Percentiles rank a stretch among this genome's conserved stretches.
Conservation (phyloP, 805 yeast species). For the Candida quercuum region DNA sequence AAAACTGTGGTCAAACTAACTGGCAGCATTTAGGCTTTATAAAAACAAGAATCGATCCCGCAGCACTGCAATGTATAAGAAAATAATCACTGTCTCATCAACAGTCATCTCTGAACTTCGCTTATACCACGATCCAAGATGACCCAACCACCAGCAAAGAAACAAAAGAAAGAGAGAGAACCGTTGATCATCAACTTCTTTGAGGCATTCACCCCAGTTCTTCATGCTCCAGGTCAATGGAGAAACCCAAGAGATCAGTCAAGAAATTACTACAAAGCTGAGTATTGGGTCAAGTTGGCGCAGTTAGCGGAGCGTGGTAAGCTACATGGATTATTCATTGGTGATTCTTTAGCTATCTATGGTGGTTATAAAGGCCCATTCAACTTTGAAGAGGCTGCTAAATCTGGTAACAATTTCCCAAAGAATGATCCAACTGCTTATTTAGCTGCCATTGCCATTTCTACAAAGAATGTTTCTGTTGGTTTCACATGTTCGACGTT, state of each 20-base stretch:
- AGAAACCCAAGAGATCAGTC: conserved; percentile 1
- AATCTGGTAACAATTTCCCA: not conserved
- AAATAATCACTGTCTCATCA: no score
- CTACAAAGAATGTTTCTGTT: conserved; percentile 1
- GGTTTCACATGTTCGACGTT: conserved; percentile 25
- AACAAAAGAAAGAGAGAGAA: conserved; percentile 1
- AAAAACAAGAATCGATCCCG: no score
- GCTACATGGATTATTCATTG: not conserved
- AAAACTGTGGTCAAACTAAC: no score
- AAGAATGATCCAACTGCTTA: conserved; percentile 2
- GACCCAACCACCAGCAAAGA: not conserved
- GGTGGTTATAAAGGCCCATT: conserved; percentile 2
- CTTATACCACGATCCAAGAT: no score
- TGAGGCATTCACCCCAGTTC: not conserved
- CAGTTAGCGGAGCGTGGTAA: conserved; percentile 1
- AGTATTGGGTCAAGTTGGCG: not conserved
- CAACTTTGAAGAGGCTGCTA: conserved; percentile 1
- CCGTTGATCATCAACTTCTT: conserved; percentile 2
- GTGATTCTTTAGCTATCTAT: conserved; percentile 1
- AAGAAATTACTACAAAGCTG: not conserved
- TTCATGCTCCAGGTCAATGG: conserved; percentile 1
- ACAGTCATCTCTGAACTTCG: no score
- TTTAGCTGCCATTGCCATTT: conserved; percentile 1
- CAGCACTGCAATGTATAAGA: no score
- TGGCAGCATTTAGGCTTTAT: no score